These are phyloP conservation scores for Ballota nigra DNA, from an alignment of 257 asterid species.

Conservation along the genomic window DNA sequence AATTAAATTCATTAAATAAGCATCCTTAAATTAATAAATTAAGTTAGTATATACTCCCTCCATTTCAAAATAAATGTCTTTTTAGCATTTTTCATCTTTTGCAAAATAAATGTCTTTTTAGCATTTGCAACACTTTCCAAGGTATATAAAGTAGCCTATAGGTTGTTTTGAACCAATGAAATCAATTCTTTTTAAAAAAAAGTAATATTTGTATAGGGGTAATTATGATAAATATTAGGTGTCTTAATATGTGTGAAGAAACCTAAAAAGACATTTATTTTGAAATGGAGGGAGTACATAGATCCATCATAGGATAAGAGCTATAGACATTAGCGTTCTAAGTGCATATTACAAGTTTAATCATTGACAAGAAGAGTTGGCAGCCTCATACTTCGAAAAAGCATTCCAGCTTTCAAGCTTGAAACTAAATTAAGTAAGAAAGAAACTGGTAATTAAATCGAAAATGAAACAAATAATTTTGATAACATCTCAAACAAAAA, in stretches of 20 bases:
- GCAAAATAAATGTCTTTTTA: too few relatives aligned
- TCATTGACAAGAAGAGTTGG: constrained; percentile 7
- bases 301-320: neutral
- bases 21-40: neutral
- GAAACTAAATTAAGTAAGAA: constrained; percentile 5
- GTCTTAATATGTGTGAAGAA: too few relatives aligned
- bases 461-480: neutral
- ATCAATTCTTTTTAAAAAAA: too few relatives aligned
- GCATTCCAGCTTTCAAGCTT: neutral
- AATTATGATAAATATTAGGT: too few relatives aligned
- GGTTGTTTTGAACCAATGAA: too few relatives aligned
- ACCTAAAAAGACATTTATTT: too few relatives aligned
- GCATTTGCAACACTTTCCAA: too few relatives aligned
- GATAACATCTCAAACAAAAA: constrained; percentile 1
- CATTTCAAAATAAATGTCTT: too few relatives aligned
- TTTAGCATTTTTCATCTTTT: too few relatives aligned
- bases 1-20: constrained; percentile 12
- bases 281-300: too few relatives aligned
- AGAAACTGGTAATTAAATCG: neutral
- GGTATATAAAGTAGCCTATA: too few relatives aligned
- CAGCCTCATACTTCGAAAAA: neutral
- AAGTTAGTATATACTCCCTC: constrained; percentile 8
- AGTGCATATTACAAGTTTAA: constrained; percentile 15
- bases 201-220: too few relatives aligned
- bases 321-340: neutral